A percentile compares a stretch with the other conserved stretches of the same genome.
Evolutionary conservation across 306 rosid genomes (phyloP).

Genomic region (Cicer yamashitae): DNA sequence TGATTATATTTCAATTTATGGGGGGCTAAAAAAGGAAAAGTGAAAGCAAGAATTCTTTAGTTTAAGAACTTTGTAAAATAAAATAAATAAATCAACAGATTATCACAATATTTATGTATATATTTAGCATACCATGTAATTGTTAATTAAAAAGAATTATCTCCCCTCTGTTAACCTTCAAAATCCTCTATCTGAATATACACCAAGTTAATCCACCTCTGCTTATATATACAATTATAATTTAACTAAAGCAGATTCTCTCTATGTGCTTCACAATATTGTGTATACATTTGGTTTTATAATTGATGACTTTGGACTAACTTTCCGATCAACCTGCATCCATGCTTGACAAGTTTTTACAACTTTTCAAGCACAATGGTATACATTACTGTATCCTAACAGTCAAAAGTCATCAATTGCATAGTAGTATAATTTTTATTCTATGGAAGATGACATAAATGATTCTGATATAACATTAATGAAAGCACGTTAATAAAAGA

Average conservation of each 20-base stretch:
- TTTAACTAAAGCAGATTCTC: slow-evolving; percentile 13
- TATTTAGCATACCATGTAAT: not conserved
- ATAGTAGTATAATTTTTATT: slow-evolving; percentile 6
- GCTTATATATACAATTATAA: not conserved
- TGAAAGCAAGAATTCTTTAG: not conserved
- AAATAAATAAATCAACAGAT: not conserved
- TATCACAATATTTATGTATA: not conserved
- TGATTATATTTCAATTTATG: slow-evolving; percentile 21
- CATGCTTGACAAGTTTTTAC: slow-evolving; percentile 8
- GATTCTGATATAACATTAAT: slow-evolving; percentile 19
- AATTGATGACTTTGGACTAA: slow-evolving; percentile 14
- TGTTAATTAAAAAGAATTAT: no score
- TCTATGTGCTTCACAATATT: not conserved
- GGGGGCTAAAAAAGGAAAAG: not conserved
- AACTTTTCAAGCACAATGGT: slow-evolving; percentile 5
- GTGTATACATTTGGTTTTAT: slow-evolving; percentile 23
- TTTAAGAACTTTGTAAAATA: not conserved
- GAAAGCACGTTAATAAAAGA: slow-evolving; percentile 20
- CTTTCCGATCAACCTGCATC: slow-evolving; percentile 23
- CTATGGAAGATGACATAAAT: slow-evolving; percentile 28
- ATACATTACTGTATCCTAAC: slow-evolving; percentile 17
- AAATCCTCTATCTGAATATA: not conserved
- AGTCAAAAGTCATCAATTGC: slow-evolving; percentile 11
- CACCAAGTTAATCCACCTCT: slow-evolving; percentile 20
- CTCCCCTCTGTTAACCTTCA: not conserved